Base-by-base conservation (phyloP, 1,284 basidiomycete species). In the Trichosporon asahii region DNA sequence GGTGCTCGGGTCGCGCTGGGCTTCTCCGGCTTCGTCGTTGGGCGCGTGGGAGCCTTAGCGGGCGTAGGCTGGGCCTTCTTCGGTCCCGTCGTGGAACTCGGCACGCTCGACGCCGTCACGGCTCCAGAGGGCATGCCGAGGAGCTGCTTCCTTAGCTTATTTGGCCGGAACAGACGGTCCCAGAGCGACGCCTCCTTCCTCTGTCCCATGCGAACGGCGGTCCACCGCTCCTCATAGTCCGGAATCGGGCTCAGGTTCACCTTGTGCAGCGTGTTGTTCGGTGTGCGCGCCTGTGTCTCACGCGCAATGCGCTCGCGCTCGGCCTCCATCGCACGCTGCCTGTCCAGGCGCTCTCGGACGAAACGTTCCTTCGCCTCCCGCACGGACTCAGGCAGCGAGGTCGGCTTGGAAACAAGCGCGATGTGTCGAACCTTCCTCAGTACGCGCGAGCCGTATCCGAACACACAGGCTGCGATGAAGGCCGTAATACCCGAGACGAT, bases 351-450 rank as follows among this genome's bases (percentile, higher is more conserved):
- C 55, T 73, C 72, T 18, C 70, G 70, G 9, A 73, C 68, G 53
- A 71, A 73, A 8, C 65, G 66, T 60, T 70, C 61, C 63, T 73
- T 73, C 6, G 72, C 72, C 23, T 68, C 69, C 15, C 72, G 68
- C 44, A 73, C 72, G n/a, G 21, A 31, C 35, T 70, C 65, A 3
- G 72, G 72, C 12, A 73, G 64, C 1, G 31, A 35, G 2, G 65
- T 67, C 8, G 72, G 70, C 27, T 46, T 65, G 27, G 37, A 27
- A n/a, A 71, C 61, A 14, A 84, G 74, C 1, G 79, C 80, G 2
- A 84, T 77, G 57, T 80, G 78, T 2, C 81, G 74, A 8, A 84
- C 78, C 67, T 78, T 77, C 3, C 79, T 75, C 11, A 84, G 75
- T 5, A 79, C 75, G 21, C 77, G 70, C 25, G 76, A 66, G 18